Base-by-base conservation (phyloP, 176 grass and related monocot species). In the Leersia perrieri region DNA sequence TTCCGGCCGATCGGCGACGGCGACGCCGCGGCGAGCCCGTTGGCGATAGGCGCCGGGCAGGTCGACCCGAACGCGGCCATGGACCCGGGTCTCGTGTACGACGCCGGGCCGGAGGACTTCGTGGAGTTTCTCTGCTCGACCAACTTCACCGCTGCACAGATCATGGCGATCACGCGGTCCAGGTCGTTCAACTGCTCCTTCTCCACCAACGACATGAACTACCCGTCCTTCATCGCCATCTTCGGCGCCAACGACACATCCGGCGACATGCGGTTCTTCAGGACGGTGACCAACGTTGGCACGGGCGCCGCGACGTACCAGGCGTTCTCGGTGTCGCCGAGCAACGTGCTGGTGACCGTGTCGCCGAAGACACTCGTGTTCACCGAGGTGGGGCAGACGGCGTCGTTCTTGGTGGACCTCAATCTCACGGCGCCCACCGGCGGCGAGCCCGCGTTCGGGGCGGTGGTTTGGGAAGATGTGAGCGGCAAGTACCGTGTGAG, bases 31-130 rank as follows among this genome's bases (percentile, higher is more conserved):
- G 83, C 90, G 5, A 92, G 51, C 31, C 95, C 95, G 3, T 51
- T 94, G 42, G 81, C 41, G 26, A 90, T 94, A 85, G 92, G 95
- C 0, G 92, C 90, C 1, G 95, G 92, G 23, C 89, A 91, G 14
- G 83, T 98, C 60, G 16, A 79, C 33, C 92, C 95, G 11, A 94
- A 98, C 77, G 63, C 67, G 33, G 92, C 95, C 5, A 87, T 94
- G 55, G 77, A 94, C 65, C 95, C 92, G 0, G 92, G 92, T 7
- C 42, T 98, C 18, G 88, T 98, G 65, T 98, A 87, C 47, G 88
- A 94, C 66, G 92, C 88, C 34, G 75, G 41, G 63, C 57, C 92
- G 22, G 26, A 7, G 10, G 95, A 92, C 74, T 94, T 92, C 61
- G 61, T 92, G 33, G 84, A 73, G 7, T 72, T 94, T n/a, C 72